Percentiles rank a stretch among this genome's conserved stretches.
These are phyloP conservation scores for Jacaranda mimosifolia DNA, from an alignment of 257 asterid species.

Conservation along the genomic window DNA sequence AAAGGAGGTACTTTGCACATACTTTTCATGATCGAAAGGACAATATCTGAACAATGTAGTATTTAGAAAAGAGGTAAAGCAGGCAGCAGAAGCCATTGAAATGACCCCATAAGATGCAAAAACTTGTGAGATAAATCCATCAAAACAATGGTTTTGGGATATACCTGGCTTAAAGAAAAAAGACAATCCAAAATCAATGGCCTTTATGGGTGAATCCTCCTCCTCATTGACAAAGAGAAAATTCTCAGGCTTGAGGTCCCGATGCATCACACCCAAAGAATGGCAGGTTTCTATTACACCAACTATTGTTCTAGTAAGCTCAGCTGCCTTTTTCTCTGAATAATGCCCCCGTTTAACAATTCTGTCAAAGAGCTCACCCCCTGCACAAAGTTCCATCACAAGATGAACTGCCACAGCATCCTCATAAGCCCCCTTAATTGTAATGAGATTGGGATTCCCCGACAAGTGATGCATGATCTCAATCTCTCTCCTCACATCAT, in stretches of 20 bases:
- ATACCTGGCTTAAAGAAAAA: constrained; percentile 90
- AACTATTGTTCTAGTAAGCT: constrained; percentile 81
- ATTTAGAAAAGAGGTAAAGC: not conserved
- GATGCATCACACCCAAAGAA: constrained; percentile 89
- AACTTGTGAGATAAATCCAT: not conserved
- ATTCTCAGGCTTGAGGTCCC: constrained; percentile 92
- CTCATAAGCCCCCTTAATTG: constrained; percentile 81
- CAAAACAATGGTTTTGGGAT: not conserved
- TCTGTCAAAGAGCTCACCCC: constrained; percentile 92
- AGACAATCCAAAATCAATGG: constrained; percentile 88
- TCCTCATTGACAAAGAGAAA: constrained; percentile 67
- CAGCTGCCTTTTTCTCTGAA: constrained; percentile 89
- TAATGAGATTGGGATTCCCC: constrained; percentile 68
- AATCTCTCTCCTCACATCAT: constrained; percentile 89
- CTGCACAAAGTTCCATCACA: constrained; percentile 85
- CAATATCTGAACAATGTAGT: not conserved
- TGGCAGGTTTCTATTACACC: constrained; percentile 86
- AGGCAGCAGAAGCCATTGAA: too few relatives aligned
- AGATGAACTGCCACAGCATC: constrained; percentile 85
- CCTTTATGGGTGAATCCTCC: constrained; percentile 75
- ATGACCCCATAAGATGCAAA: not conserved
- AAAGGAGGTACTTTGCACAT: not conserved
- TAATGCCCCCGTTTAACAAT: constrained; percentile 86
- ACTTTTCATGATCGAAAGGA: not conserved
- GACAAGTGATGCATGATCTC: constrained; percentile 93